Base-by-base conservation (phyloP, 1,139 yeast genomes). In the Wickerhamiella infanticola region DNA sequence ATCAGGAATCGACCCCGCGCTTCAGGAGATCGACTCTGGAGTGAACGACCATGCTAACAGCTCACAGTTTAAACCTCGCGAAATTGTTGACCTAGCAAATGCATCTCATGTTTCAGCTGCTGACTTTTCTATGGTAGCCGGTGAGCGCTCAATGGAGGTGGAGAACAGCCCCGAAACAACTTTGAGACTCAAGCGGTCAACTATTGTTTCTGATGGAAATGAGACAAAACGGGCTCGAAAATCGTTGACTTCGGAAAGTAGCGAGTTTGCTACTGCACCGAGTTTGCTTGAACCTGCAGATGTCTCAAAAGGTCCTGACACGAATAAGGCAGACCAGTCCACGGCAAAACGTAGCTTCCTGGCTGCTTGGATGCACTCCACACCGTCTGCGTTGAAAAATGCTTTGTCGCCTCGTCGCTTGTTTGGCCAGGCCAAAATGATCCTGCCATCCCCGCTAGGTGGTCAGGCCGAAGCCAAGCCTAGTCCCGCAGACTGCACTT, bases 351-450 rank as follows among this genome's bases (percentile, higher is more conserved):
- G 33, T n/a, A 38, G 40, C 18, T 38, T 38, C 23, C 24, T 38
- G 31, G 33, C 40, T 9, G 40, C 40, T 9, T 38, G 40, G 40
- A 25, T 38, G 33, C 40, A 38, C 33, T 38, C 40, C 23, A 38
- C 40, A 31, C 40, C 40, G 18, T 38, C 40, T 9, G 7, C 25
- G 5, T 23, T 38, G 23, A 29, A 29, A 11, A 8, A 24, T 6
- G 7, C 40, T n/a, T 24, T 38, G 23, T 38, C 40, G 13, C 40
- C 40, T 1, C 40, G 40, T 9, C 40, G 40, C 18, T 23, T 38
- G 5, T 13, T 38, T 25, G 40, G 40, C 40, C 27, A 24, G 9
- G 9, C 33, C 31, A 7, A 25, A 23, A 26, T 31, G 23, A 31
- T 38, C 31, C 31, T 9, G 23, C 29, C 33, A 3, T 29, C 33